Conservation (phyloP, 225 moss, liverwort and hornwort genomes). For the Pleurozium schreberi region DNA sequence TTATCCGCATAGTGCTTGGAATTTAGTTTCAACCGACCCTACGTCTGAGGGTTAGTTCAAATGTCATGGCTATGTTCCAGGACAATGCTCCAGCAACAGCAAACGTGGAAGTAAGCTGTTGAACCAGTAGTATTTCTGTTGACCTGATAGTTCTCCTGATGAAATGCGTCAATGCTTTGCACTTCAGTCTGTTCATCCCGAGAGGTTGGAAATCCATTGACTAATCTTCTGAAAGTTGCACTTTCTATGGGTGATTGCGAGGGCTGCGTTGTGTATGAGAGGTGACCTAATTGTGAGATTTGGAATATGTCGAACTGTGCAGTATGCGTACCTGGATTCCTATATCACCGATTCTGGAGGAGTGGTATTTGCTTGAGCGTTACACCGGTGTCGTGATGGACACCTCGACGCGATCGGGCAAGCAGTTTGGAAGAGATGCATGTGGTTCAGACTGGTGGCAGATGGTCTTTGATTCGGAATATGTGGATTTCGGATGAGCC, state of each 20-base stretch:
- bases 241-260: not conserved
- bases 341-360: not conserved
- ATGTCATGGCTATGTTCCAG: not conserved
- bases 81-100: too few species aligned
- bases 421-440: not conserved
- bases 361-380: not conserved
- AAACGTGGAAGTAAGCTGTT: not conserved
- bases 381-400: not conserved
- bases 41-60: not conserved
- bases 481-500: not conserved
- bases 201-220: not conserved
- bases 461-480: not conserved
- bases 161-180: not conserved
- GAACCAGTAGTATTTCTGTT: not conserved
- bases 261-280: not conserved
- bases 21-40: not conserved
- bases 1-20: not conserved
- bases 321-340: not conserved
- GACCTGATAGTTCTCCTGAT: not conserved
- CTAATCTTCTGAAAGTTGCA: not conserved
- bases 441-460: not conserved
- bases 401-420: not conserved
- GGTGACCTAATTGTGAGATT: not conserved
- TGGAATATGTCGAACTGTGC: not conserved
- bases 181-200: not conserved